Evolutionary conservation across 768 basidiomycete species (phyloP).

Genomic region (Collybia nuda): DNA sequence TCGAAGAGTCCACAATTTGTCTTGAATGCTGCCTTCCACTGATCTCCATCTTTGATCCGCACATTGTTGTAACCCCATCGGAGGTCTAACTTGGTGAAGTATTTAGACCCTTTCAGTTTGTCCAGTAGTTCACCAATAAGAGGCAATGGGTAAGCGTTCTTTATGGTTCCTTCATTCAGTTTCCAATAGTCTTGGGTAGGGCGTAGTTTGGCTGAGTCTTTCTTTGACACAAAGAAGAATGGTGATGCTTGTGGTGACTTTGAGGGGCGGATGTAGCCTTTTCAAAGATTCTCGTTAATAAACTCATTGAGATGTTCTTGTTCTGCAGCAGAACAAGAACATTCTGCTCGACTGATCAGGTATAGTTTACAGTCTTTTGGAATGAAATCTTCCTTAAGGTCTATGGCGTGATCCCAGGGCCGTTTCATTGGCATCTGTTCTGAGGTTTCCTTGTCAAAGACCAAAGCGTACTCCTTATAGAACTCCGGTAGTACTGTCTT

Average conservation of each 20-base stretch:
- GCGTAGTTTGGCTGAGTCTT: neutral
- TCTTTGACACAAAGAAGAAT: neutral
- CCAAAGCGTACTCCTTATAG: neutral
- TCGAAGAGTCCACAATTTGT: conserved; percentile 30
- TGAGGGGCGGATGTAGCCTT: conserved; percentile 3
- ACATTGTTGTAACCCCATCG: conserved; percentile 32
- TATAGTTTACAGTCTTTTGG: conserved; percentile 7
- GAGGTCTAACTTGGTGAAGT: too few relatives aligned
- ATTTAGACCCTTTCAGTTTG: too few relatives aligned
- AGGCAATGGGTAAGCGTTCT: too few relatives aligned
- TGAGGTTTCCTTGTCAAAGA: conserved; percentile 12
- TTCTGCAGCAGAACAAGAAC: too few relatives aligned
- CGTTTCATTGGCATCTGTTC: conserved; percentile 11
- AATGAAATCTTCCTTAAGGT: conserved; percentile 14
- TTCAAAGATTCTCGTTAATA: neutral
- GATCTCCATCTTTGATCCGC: conserved; percentile 27
- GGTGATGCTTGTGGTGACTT: conserved; percentile 1
- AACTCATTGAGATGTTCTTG: conserved; percentile 20
- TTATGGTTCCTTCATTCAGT: neutral
- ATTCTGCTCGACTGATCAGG: neutral
- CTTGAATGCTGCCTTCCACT: conserved; percentile 40
- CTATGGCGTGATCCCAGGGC: conserved; percentile 18
- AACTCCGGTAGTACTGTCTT: neutral
- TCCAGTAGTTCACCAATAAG: too few relatives aligned
- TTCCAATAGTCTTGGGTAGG: neutral